phyloP scores from a whole-genome alignment of 75 land plant genomes.

The Cupressus sempervirens region DNA sequence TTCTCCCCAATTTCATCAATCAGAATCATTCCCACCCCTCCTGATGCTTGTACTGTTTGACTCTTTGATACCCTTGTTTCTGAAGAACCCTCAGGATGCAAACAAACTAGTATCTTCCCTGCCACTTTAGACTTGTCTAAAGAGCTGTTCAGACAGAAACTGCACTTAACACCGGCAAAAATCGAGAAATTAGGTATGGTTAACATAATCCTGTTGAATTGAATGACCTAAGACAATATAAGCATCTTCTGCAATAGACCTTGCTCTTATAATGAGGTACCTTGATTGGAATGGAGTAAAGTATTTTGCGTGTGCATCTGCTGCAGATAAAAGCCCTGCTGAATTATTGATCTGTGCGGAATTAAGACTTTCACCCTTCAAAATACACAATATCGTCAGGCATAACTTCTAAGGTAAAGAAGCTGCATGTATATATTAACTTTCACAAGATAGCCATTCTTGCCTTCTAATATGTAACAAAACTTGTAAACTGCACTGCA shows the following conservation, averaged over 20 bases:
- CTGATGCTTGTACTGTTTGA: slow-evolving; percentile 57
- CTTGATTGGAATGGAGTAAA: slow-evolving; percentile 68
- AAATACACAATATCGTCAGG: neutral
- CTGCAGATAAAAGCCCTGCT: slow-evolving; percentile 38
- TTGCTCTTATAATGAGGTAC: slow-evolving; percentile 23
- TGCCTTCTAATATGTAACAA: neutral
- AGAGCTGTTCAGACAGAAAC: slow-evolving; percentile 65
- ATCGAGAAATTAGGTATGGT: neutral
- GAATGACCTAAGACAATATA: slow-evolving; percentile 6
- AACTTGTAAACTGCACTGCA: neutral
- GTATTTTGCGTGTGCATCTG: slow-evolving; percentile 44
- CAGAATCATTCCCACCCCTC: slow-evolving; percentile 78
- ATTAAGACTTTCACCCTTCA: slow-evolving; percentile 56
- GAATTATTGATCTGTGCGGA: slow-evolving; percentile 23
- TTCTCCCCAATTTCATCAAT: slow-evolving; percentile 44
- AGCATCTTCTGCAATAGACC: neutral
- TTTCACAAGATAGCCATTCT: neutral
- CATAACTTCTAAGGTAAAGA: neutral
- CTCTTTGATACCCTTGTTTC: slow-evolving; percentile 57
- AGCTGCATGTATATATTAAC: neutral
- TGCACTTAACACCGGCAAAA: slow-evolving; percentile 14
- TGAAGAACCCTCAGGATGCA: slow-evolving; percentile 32
- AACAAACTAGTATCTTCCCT: slow-evolving; percentile 70
- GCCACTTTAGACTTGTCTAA: slow-evolving; percentile 53
- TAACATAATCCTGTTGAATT: neutral